Percentiles rank a stretch among this genome's conserved stretches.
phyloP scores from a whole-genome alignment of 2,329 filamentous ascomycete genomes.

The Cladosporium velox region DNA sequence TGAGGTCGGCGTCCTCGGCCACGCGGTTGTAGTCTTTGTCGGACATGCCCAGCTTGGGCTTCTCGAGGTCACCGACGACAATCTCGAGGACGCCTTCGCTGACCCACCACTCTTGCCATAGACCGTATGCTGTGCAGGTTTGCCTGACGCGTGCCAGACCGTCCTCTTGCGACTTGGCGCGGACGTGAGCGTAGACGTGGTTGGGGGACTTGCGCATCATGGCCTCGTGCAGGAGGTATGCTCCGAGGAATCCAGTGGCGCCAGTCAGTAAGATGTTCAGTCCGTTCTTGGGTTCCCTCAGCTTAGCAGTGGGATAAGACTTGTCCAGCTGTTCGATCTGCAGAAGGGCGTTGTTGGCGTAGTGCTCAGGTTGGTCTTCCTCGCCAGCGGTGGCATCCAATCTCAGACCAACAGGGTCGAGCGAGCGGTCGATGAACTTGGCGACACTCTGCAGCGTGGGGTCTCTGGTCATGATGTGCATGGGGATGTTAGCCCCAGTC shows the following conservation, averaged over 20 bases:
- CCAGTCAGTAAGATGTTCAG: conserved; percentile 74
- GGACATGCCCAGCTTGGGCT: conserved; percentile 72
- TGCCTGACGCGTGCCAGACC: conserved; percentile 66
- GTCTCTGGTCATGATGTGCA: conserved; percentile 67
- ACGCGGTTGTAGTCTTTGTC: conserved; percentile 66
- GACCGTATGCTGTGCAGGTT: conserved; percentile 73
- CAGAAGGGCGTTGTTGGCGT: conserved; percentile 56
- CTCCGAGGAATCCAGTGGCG: conserved; percentile 85
- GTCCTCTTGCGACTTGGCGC: conserved; percentile 62
- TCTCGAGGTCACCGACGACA: conserved; percentile 72
- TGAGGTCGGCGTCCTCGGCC: conserved; percentile 64
- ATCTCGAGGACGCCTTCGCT: conserved; percentile 58
- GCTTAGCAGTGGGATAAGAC: conserved; percentile 27
- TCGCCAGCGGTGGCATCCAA: conserved; percentile 51
- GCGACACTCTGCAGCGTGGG: conserved; percentile 63
- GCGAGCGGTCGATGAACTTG: conserved; percentile 52
- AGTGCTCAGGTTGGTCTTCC: conserved; percentile 53
- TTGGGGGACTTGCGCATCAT: conserved; percentile 57
- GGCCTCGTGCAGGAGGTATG: conserved; percentile 75
- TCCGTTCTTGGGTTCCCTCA: conserved; percentile 32
- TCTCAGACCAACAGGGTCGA: conserved; percentile 52
- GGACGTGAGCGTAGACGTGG: conserved; percentile 74
- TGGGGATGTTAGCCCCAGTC: conserved; percentile 65
- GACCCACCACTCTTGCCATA: conserved; percentile 73
- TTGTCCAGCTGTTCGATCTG: conserved; percentile 51